Conservation (phyloP, 257 asterid species). For the Penstemon barbatus region DNA sequence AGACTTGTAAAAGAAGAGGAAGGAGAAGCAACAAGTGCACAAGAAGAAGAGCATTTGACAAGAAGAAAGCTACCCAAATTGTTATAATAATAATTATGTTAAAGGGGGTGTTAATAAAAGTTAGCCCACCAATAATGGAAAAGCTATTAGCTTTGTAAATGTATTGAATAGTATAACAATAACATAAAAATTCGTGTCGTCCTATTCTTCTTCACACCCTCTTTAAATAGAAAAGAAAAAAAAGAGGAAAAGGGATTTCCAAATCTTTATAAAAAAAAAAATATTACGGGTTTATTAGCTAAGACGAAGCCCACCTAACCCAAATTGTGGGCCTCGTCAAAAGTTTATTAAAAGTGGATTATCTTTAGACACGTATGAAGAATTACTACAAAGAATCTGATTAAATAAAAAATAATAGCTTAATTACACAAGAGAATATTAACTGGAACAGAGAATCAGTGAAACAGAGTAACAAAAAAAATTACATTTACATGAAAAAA, state of each 20-base stretch:
- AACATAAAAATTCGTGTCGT: slow-evolving; percentile 3
- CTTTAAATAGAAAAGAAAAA: slow-evolving; percentile 20
- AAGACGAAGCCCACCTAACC: slow-evolving; percentile 58
- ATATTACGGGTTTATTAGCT: slow-evolving; percentile 31
- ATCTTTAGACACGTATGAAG: slow-evolving; percentile 31
- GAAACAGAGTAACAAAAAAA: neutral
- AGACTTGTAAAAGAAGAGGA: slow-evolving; percentile 60
- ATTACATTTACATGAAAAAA: slow-evolving; percentile 14
- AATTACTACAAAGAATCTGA: neutral
- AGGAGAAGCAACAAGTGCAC: slow-evolving; percentile 60
- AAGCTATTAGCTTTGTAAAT: slow-evolving; percentile 2
- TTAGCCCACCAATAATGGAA: slow-evolving; percentile 55
- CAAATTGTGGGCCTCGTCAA: slow-evolving; percentile 47
- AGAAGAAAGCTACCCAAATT: slow-evolving; percentile 28
- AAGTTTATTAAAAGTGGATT: slow-evolving; percentile 17
- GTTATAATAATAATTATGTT: slow-evolving; percentile 22
- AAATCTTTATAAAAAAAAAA: slow-evolving; percentile 25
- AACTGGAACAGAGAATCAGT: slow-evolving; percentile 6
- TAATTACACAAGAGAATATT: slow-evolving; percentile 13
- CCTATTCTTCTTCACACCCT: slow-evolving; percentile 14
- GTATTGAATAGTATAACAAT: slow-evolving; percentile 5
- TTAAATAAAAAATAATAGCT: neutral
- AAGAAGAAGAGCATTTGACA: slow-evolving; percentile 66
- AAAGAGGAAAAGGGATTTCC: slow-evolving; percentile 33
- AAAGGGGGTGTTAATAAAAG: slow-evolving; percentile 32